phyloP scores from a whole-genome alignment of 1,284 basidiomycete genomes.

The Cerrena zonata region DNA sequence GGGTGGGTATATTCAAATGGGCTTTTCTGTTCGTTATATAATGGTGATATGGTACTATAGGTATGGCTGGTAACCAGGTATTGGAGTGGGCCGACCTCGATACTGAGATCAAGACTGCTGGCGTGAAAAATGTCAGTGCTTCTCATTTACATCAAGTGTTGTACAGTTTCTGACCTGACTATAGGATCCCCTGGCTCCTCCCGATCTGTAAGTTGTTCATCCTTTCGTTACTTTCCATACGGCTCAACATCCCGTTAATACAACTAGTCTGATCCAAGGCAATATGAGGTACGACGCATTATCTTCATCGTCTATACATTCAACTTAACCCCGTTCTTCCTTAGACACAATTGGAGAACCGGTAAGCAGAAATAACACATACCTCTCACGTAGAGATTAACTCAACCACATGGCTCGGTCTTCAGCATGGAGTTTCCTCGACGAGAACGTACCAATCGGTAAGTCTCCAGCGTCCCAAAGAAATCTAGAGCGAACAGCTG shows the following conservation, averaged over 20 bases:
- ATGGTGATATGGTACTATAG: conserved; percentile 21
- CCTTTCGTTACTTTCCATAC: too few relatives aligned
- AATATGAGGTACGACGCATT: conserved; percentile 39
- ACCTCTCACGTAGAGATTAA: not conserved
- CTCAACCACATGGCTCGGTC: conserved; percentile 1
- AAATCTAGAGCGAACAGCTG: not conserved
- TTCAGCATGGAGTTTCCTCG: conserved; percentile 22
- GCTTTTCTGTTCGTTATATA: not conserved
- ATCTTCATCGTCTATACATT: not conserved
- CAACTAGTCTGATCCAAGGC: conserved; percentile 43
- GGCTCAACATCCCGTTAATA: too few relatives aligned
- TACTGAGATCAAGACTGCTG: conserved; percentile 59
- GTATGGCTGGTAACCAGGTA: conserved; percentile 64
- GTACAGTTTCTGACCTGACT: not conserved
- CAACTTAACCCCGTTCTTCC: not conserved
- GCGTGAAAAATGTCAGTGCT: conserved; percentile 45
- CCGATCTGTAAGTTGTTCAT: conserved; percentile 52
- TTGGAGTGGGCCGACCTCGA: conserved; percentile 60
- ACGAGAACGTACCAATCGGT: conserved; percentile 22
- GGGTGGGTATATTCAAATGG: conserved; percentile 28
- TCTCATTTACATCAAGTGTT: not conserved
- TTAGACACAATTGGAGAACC: conserved; percentile 50
- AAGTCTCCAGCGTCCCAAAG: not conserved
- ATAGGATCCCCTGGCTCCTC: conserved; percentile 56
- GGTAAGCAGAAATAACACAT: conserved; percentile 19